These are phyloP conservation scores for Ophiocytium majus DNA, from an alignment of 352 stramenopile genomes.

Conservation along the genomic window DNA sequence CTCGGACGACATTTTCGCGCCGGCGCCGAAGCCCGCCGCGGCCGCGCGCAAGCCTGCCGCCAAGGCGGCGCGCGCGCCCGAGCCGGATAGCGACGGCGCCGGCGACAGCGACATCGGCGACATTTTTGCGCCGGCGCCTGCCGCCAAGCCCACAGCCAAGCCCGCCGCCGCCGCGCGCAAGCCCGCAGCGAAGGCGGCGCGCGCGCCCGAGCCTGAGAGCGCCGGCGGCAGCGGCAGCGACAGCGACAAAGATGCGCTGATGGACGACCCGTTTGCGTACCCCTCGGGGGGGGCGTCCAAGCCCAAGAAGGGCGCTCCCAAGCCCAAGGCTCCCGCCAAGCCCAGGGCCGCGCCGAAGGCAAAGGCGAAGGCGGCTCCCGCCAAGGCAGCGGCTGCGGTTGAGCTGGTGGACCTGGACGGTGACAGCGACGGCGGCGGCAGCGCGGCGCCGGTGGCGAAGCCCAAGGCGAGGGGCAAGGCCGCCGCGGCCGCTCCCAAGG, in stretches of 20 bases:
- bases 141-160: slow-evolving; percentile 14
- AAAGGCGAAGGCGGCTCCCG: slow-evolving; percentile 18
- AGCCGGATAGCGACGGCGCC: neutral
- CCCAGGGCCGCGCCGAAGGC: slow-evolving; percentile 38
- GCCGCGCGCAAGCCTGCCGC: neutral
- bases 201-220: neutral
- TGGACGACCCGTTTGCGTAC: neutral
- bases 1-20: neutral
- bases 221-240: neutral
- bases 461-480: slow-evolving; percentile 19
- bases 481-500: too few relatives aligned
- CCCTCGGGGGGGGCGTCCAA: neutral
- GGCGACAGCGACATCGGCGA: neutral
- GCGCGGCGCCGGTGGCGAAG: neutral
- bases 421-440: neutral
- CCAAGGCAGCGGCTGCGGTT: slow-evolving; percentile 37
- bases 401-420: slow-evolving; percentile 5
- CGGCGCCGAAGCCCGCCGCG: neutral
- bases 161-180: slow-evolving; percentile 17
- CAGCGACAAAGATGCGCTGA: neutral
- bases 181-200: slow-evolving; percentile 20
- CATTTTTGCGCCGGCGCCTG: neutral
- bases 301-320: slow-evolving; percentile 23
- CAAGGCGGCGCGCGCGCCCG: slow-evolving; percentile 21
- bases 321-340: slow-evolving; percentile 40